These are phyloP conservation scores for Erysimum cheiranthoides DNA, from an alignment of 345 rosid species.

Conservation along the genomic window DNA sequence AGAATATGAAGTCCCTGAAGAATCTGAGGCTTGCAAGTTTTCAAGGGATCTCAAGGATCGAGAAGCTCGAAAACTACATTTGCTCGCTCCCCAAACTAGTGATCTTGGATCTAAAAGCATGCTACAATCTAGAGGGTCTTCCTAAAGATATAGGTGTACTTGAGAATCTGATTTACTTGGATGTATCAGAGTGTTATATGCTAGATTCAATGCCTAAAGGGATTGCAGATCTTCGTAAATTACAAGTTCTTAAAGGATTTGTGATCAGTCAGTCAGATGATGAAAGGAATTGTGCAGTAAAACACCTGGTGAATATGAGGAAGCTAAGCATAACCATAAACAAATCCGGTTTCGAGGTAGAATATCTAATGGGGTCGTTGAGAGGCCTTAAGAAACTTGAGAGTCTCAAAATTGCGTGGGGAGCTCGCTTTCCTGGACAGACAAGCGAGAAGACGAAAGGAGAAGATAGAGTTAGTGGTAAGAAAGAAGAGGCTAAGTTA, in stretches of 20 bases:
- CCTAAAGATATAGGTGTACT: slow-evolving; percentile 52
- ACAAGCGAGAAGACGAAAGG: slow-evolving; percentile 23
- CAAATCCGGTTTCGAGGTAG: not conserved
- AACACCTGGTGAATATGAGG: slow-evolving; percentile 27
- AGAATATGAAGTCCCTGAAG: slow-evolving; percentile 40
- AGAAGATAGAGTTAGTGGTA: not conserved
- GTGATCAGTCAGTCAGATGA: slow-evolving; percentile 45
- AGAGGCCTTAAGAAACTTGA: slow-evolving; percentile 19
- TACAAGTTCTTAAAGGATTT: slow-evolving; percentile 70
- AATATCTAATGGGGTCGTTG: slow-evolving; percentile 7
- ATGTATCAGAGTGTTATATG: slow-evolving; percentile 60
- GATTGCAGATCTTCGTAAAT: slow-evolving; percentile 40
- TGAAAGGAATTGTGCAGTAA: slow-evolving; percentile 30
- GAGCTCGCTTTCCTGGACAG: slow-evolving; percentile 31
- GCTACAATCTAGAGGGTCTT: slow-evolving; percentile 58
- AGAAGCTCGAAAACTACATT: slow-evolving; percentile 36
- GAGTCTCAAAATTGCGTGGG: slow-evolving; percentile 54
- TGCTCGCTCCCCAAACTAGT: slow-evolving; percentile 42
- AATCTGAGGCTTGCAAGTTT: slow-evolving; percentile 53
- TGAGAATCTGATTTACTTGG: slow-evolving; percentile 54
- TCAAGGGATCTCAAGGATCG: slow-evolving; percentile 66
- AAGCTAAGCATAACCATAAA: slow-evolving; percentile 53
- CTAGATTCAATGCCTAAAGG: slow-evolving; percentile 55
- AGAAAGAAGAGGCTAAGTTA: not conserved
- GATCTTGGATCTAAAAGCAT: slow-evolving; percentile 64